phyloP scores from a whole-genome alignment of 352 stramenopile genomes.

The Globisporangium ultimum region DNA sequence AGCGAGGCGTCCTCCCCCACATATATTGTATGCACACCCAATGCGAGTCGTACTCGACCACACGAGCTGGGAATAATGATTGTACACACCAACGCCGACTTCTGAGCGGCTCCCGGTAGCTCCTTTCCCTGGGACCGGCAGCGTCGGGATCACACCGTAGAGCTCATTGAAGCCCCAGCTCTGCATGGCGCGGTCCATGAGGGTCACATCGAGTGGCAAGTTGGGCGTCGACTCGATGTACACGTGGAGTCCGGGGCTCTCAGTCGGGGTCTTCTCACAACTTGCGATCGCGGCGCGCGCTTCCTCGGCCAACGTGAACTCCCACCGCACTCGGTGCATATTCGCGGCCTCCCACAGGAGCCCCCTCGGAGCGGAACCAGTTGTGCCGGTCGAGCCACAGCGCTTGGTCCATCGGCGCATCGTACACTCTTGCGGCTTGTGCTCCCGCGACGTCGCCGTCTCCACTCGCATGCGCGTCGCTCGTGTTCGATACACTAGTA shows the following conservation, averaged over 20 bases:
- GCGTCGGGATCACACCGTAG: conserved; percentile 6
- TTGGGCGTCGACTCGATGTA: conserved; percentile 10
- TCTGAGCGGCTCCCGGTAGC: not conserved
- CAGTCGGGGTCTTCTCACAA: conserved; percentile 2
- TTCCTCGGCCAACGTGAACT: conserved; percentile 11
- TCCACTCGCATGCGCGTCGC: not conserved
- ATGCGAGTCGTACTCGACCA: conserved; percentile 13
- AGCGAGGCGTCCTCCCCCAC: conserved; percentile 1
- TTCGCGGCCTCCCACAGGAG: conserved; percentile 11
- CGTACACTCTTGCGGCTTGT: not conserved
- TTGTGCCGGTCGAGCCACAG: conserved; percentile 18
- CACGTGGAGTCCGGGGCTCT: conserved; percentile 5
- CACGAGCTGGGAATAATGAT: conserved; percentile 17
- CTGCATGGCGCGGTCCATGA: conserved; percentile 15
- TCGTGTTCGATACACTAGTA: no score
- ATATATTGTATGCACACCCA: conserved; percentile 15
- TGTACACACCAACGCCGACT: conserved; percentile 10
- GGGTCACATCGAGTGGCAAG: conserved; percentile 8
- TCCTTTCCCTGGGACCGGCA: not conserved
- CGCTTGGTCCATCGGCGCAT: conserved; percentile 7
- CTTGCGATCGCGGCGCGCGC: conserved; percentile 7
- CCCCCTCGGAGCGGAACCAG: conserved; percentile 16
- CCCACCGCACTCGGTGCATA: conserved; percentile 11
- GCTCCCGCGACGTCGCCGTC: no score
- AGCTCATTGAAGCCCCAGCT: conserved; percentile 15